Base-by-base conservation (phyloP, 2,329 filamentous ascomycete species). In the Cladosporium cucumerinum region DNA sequence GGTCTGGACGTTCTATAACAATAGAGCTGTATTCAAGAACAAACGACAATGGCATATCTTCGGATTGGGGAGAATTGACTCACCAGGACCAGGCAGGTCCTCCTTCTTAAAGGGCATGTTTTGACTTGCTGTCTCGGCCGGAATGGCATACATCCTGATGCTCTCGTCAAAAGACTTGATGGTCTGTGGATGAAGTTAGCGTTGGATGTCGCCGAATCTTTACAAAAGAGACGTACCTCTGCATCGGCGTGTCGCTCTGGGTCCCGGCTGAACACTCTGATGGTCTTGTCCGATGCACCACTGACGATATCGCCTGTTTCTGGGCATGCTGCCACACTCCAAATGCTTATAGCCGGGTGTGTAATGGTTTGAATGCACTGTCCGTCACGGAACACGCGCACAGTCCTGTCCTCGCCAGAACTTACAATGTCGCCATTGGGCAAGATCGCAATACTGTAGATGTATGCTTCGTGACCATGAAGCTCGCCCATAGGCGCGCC, bases 281-380 rank as follows among this genome's bases (percentile, higher is more conserved):
- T 88, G 52, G 94, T 81, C 64, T 91, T 88, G 74, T 99, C 95
- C 76, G 94, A 99, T 30, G 94, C 89, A 34, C 94, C 95, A 2
- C 91, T 91, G n/a, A 92, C 92, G 66, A 99, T 94, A 72, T 99
- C 96, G 25, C 95, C 94, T 57, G 86, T 96, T 67, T 92, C 87
- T 0, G 84, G 74, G 73, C 91, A 95, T 12, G 86, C 90, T n/a
- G 93, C 91, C 21, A 99, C 92, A 16, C 87, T 84, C 95, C 95
- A 99, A 5, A 99, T 93, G 0, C 94, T 98, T 63, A 98, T 96
- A 11, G 95, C 95, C 12, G 95, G 95, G 73, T 97, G 93, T 1
- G 94, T 97, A 69, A 99, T 98, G 46, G 94, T 97, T 78, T 99
- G 95, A 54, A 97, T 80, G 75, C 94, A 98, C 64, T 93, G 84